phyloP scores from a whole-genome alignment of 768 basidiomycete genomes.

The Rhizopogon vesiculosus region DNA sequence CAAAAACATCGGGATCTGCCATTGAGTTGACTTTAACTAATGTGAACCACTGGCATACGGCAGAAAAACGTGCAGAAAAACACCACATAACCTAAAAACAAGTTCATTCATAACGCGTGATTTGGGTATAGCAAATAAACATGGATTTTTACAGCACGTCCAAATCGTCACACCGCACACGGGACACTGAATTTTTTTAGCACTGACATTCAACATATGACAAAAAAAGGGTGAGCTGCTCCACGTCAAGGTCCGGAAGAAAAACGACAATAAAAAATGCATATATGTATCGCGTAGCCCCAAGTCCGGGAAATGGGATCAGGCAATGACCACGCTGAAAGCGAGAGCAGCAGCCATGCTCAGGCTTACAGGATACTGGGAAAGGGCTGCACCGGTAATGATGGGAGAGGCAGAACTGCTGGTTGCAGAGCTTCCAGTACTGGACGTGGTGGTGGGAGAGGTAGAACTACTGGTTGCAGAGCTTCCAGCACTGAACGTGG shows the following conservation, averaged over 20 bases:
- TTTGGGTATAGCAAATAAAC: background rate
- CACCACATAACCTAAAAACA: background rate
- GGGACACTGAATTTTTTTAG: background rate
- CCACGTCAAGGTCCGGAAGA: background rate
- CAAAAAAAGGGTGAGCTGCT: no score
- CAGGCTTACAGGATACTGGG: constrained; percentile 23
- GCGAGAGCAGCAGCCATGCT: constrained; percentile 23
- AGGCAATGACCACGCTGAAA: constrained; percentile 24
- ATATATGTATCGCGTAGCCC: background rate
- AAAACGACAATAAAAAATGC: background rate
- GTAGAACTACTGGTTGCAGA: constrained; percentile 18
- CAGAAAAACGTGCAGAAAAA: no score
- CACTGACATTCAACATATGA: background rate
- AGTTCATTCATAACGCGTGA: background rate
- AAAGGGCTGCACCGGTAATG: constrained; percentile 8
- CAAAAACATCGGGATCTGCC: no score
- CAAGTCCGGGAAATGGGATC: background rate
- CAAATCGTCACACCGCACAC: background rate
- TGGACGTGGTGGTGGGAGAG: constrained; percentile 18
- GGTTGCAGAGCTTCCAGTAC: constrained; percentile 23
- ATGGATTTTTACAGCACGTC: background rate
- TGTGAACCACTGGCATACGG: no score
- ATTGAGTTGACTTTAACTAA: no score
- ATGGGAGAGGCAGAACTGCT: constrained; percentile 17
- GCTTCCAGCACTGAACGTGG: constrained; percentile 25